Percentiles rank a stretch among this genome's conserved stretches.
Evolutionary conservation across 179 eudicot genomes (phyloP).

Genomic region (Spergularia azorica): DNA sequence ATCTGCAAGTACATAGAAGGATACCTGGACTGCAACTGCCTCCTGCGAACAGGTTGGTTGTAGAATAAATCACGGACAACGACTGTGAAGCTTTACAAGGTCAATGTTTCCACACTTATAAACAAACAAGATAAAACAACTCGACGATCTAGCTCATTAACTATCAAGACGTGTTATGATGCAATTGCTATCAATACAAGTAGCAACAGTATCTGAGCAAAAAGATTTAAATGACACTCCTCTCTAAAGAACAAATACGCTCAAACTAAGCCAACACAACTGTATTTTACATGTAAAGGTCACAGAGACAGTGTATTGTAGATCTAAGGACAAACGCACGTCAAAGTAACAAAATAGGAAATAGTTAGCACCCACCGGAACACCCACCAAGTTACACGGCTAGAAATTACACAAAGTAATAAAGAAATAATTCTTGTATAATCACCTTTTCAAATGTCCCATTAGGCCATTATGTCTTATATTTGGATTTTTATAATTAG

Average conservation of each 20-base stretch:
- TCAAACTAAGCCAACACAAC: conserved; percentile 3
- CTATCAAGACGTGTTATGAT: too few relatives aligned
- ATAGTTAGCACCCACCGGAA: background rate
- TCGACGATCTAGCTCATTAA: too few relatives aligned
- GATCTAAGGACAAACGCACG: background rate
- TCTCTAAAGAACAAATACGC: background rate
- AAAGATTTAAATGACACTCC: background rate
- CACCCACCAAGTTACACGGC: background rate
- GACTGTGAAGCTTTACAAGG: conserved; percentile 48
- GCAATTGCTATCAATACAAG: too few relatives aligned
- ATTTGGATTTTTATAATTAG: too few relatives aligned
- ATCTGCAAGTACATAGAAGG: background rate
- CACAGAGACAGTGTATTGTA: background rate
- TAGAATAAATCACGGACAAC: conserved; percentile 85
- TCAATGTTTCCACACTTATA: background rate
- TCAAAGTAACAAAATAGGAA: background rate
- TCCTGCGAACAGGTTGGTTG: conserved; percentile 97
- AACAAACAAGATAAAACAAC: too few relatives aligned
- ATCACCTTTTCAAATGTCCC: too few relatives aligned
- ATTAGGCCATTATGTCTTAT: too few relatives aligned
- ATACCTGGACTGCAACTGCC: conserved; percentile 80
- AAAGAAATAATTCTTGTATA: too few relatives aligned
- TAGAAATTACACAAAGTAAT: too few relatives aligned
- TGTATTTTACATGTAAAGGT: background rate
- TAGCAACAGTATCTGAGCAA: background rate